phyloP scores from a whole-genome alignment of 2,329 filamentous ascomycete species.

The Amesomyces nigricolor region DNA sequence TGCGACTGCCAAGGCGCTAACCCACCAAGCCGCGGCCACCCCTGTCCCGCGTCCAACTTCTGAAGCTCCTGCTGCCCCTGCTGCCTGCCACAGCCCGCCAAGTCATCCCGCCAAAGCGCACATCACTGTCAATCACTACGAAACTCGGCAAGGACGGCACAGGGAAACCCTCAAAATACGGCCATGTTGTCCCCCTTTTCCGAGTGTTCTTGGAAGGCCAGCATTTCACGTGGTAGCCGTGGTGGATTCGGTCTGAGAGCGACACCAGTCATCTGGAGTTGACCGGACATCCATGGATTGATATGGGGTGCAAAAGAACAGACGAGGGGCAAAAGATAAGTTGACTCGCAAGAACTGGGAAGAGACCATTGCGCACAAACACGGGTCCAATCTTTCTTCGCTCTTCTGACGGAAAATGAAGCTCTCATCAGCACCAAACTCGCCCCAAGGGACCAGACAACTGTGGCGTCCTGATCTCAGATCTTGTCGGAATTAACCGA shows the following conservation, averaged over 20 bases:
- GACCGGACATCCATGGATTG: not conserved
- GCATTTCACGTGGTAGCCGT: not conserved
- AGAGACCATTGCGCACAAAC: not conserved
- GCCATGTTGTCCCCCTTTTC: conserved; percentile 1
- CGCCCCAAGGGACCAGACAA: not conserved
- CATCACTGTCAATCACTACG: conserved; percentile 22
- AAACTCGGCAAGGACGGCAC: conserved; percentile 20
- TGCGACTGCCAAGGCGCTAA: conserved; percentile 17
- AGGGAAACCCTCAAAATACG: not conserved
- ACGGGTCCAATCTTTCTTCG: not conserved
- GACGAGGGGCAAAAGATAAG: not conserved
- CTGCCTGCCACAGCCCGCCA: conserved; percentile 11
- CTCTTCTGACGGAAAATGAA: no score
- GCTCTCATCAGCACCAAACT: no score
- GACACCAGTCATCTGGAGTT: not conserved
- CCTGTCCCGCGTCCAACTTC: conserved; percentile 14
- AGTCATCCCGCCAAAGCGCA: conserved; percentile 11
- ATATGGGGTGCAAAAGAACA: not conserved
- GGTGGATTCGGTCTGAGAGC: not conserved
- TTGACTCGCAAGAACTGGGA: not conserved
- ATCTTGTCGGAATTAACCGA: not conserved
- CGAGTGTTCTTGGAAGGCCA: not conserved
- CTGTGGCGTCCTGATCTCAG: not conserved
- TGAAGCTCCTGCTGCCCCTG: not conserved
- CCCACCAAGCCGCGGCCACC: not conserved